Conservation (phyloP, 106 monocot genomes). For the Phalaenopsis equestris region DNA sequence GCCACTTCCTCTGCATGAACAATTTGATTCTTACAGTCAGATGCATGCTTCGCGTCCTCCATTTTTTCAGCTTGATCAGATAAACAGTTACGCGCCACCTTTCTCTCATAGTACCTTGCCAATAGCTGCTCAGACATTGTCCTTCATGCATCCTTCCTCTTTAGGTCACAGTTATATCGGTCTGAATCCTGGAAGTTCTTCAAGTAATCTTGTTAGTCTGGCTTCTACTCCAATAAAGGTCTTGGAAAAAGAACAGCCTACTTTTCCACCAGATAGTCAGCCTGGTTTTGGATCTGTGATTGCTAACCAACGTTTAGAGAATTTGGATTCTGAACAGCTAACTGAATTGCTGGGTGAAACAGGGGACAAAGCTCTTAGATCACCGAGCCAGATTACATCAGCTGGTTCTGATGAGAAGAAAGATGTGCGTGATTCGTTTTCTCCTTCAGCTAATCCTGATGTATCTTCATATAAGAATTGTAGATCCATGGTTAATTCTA, state of each 20-base stretch:
- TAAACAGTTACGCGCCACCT: slow-evolving; percentile 36
- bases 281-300: slow-evolving; percentile 1
- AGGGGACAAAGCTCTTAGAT: slow-evolving; percentile 11
- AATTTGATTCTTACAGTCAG: slow-evolving; percentile 43
- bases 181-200: slow-evolving; percentile 25
- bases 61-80: slow-evolving; percentile 72
- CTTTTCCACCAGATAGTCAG: slow-evolving; percentile 11
- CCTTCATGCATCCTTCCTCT: slow-evolving; percentile 44
- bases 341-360: slow-evolving; percentile 13
- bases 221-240: slow-evolving; percentile 25
- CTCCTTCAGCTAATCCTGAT: slow-evolving; percentile 16
- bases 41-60: slow-evolving; percentile 54
- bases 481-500: slow-evolving; percentile 16
- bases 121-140: slow-evolving; percentile 37
- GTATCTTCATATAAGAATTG: slow-evolving; percentile 21
- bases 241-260: slow-evolving; percentile 9
- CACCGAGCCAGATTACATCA: slow-evolving; percentile 8
- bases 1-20: slow-evolving; percentile 81
- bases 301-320: slow-evolving; percentile 7
- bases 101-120: slow-evolving; percentile 53
- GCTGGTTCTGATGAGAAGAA: slow-evolving; percentile 12
- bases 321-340: slow-evolving; percentile 9
- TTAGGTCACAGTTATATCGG: slow-evolving; percentile 25
- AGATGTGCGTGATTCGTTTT: slow-evolving; percentile 15
- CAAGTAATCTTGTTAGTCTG: slow-evolving; percentile 15